A percentile compares a stretch with the other conserved stretches of the same genome.
These are phyloP conservation scores for Clarireedia monteithiana DNA, from an alignment of 2,329 filamentous ascomycete genomes.

Conservation along the genomic window DNA sequence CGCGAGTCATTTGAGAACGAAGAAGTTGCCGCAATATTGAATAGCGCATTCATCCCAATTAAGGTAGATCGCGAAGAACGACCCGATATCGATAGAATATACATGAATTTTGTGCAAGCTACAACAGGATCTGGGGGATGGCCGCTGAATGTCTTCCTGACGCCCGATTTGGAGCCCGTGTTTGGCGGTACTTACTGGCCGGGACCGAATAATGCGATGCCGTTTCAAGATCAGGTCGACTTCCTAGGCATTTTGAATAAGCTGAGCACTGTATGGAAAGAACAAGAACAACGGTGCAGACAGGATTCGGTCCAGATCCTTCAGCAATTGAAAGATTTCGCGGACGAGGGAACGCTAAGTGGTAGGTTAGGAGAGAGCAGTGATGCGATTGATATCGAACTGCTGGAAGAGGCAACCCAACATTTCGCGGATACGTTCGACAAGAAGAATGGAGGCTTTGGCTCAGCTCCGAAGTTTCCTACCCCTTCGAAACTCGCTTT, in stretches of 20 bases:
- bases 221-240: constrained; percentile 53
- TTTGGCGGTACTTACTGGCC: constrained; percentile 98
- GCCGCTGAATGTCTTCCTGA: constrained; percentile 95
- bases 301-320: constrained; percentile 79
- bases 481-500: constrained; percentile 82
- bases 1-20: constrained; percentile 83
- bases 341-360: constrained; percentile 72
- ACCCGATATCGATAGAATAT: constrained; percentile 88
- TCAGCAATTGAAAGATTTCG: constrained; percentile 74
- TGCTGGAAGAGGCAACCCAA: constrained; percentile 82
- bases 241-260: constrained; percentile 81
- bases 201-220: constrained; percentile 34
- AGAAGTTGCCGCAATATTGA: constrained; percentile 74
- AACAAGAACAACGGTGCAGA: constrained; percentile 75
- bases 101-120: constrained; percentile 97
- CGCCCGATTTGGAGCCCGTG: constrained; percentile 83
- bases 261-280: constrained; percentile 66
- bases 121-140: constrained; percentile 86
- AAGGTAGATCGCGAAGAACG: constrained; percentile 91
- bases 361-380: constrained; percentile 35
- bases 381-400: constrained; percentile 77
- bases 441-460: constrained; percentile 70
- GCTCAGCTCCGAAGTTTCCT: constrained; percentile 75
- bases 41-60: constrained; percentile 81
- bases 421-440: constrained; percentile 80